Conservation (phyloP, 169 alveolate species). For the Plasmodium billcollinsi region DNA sequence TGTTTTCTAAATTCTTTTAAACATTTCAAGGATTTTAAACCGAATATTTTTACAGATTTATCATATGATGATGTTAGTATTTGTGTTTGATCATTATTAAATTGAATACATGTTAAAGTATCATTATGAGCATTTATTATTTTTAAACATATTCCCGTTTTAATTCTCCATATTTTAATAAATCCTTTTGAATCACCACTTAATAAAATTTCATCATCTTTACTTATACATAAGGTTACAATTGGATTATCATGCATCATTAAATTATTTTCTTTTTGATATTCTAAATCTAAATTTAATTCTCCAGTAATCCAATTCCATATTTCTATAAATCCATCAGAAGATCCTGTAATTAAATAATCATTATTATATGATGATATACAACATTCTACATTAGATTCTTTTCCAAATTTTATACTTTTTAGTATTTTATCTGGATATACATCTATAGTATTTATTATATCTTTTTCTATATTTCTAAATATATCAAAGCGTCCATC, state of each 20-base stretch:
- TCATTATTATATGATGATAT: conserved; percentile 89
- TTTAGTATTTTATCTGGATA: conserved; percentile 79
- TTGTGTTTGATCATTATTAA: conserved; percentile 87
- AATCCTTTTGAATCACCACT: conserved; percentile 89
- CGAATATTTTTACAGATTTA: conserved; percentile 84
- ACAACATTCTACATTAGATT: conserved; percentile 90
- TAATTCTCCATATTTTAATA: conserved; percentile 79
- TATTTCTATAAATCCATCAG: conserved; percentile 92
- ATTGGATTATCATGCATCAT: conserved; percentile 90
- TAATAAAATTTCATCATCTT: conserved; percentile 90
- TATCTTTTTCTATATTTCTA: conserved; percentile 79
- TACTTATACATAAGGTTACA: conserved; percentile 88
- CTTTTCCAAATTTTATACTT: conserved; percentile 85
- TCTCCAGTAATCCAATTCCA: conserved; percentile 89
- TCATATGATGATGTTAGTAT: conserved; percentile 89
- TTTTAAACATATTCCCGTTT: conserved; percentile 81
- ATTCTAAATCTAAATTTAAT: conserved; percentile 85
- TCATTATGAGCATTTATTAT: conserved; percentile 76
- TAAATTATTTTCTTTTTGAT: conserved; percentile 86
- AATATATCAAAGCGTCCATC: conserved; percentile 83
- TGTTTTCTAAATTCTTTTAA: conserved; percentile 84
- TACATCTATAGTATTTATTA: conserved; percentile 77
- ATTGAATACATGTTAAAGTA: conserved; percentile 87
- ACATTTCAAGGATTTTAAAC: conserved; percentile 84
- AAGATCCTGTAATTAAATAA: conserved; percentile 88